Percentiles rank a stretch among this genome's conserved stretches.
phyloP scores from a whole-genome alignment of 1,284 basidiomycete species.

The Trametes hirsuta region DNA sequence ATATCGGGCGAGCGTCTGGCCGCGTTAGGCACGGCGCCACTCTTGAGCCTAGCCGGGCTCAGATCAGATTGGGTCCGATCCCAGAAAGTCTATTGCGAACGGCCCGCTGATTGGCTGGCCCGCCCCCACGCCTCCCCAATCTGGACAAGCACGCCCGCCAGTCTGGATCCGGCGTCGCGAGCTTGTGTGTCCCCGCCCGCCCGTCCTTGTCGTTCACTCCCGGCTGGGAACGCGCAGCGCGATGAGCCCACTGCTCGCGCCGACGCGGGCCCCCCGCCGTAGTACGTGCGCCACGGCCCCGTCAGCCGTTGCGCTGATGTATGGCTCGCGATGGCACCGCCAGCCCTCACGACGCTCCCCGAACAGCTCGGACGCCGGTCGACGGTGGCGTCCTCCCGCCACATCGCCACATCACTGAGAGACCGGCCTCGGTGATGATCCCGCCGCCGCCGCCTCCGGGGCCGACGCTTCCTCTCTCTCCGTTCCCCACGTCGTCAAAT shows the following conservation, averaged over 20 bases:
- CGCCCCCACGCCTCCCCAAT: not conserved
- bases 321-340: not conserved
- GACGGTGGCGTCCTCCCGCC: not conserved
- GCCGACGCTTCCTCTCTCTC: too few relatives aligned
- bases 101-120: not conserved
- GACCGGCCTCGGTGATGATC: too few relatives aligned
- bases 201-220: too few relatives aligned
- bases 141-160: not conserved
- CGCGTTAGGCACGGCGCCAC: not conserved
- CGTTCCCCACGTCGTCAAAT: too few relatives aligned
- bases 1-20: not conserved
- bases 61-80: conserved; percentile 5
- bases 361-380: not conserved
- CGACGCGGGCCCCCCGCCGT: too few relatives aligned
- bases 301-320: not conserved
- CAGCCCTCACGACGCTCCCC: not conserved
- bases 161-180: too few relatives aligned
- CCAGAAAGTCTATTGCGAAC: conserved; percentile 8
- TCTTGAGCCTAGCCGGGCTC: not conserved
- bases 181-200: not conserved
- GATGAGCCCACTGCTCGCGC: too few relatives aligned
- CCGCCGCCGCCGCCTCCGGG: not conserved
- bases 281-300: too few relatives aligned
- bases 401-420: not conserved
- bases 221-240: too few relatives aligned